Base-by-base conservation (phyloP, 2,329 filamentous ascomycete genomes). In the Pestalotiopsis sp. region DNA sequence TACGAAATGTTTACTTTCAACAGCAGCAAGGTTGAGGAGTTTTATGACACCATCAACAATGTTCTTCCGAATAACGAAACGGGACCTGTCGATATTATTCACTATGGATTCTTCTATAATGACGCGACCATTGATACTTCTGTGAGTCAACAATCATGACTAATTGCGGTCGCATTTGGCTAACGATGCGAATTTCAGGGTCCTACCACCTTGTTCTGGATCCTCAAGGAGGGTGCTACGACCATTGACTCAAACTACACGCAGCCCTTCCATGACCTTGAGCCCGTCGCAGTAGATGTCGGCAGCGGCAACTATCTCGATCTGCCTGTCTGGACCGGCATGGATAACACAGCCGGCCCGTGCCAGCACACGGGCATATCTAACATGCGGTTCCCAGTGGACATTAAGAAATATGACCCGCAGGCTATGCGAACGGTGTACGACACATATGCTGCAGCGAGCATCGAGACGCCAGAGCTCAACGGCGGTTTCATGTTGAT, bases 401-500 rank as follows among this genome's bases (percentile, higher is more conserved):
- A 84, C 65, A 74, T 85, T 3, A 66, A 81, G 61, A 45, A 70
- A 1, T 85, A 82, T 78, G 77, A 82, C 70, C 62, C 75, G 7
- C 67, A 72, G 2, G 76, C 80, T 36, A 73, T 78, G 68, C 68
- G 69, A 25, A 41, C 73, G 66, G 72, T 72, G 38, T 82, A 79
- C 72, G 73, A 79, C n/a, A 68, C 76, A 17, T 83, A 81, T 73
- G 74, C 71, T 4, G 67, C 71, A 7, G 74, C 75, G 5, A 74
- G 74, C 49, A 75, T 71, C n/a, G 72, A 68, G 45, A 61, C 70
- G 14, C 73, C 74, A 39, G 76, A 73, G 31, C 80, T 79, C 38
- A 69, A 76, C n/a, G 72, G 78, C 71, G 82, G 82, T 1, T 77
- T 87, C 59, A 85, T 88, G 77, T 84, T 89, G 82, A 85, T 89